These are phyloP conservation scores for Aegilops speltoides DNA, from an alignment of 176 grass and related monocot genomes.

Conservation along the genomic window DNA sequence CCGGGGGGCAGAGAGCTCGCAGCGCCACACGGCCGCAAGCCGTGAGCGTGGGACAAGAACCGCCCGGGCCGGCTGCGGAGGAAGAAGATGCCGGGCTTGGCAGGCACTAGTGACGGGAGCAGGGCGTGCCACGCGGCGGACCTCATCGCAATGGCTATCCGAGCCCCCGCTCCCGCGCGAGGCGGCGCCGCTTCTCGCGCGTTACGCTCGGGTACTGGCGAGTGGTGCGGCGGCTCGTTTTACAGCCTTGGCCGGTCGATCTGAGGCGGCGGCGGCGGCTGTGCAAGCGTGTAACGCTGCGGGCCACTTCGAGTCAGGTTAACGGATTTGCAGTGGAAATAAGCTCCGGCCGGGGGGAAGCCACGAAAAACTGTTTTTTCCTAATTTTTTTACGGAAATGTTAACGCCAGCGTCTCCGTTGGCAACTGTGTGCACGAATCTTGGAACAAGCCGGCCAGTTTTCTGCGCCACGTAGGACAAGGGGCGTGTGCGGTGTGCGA, in stretches of 20 bases:
- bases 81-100: neutral
- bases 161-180: neutral
- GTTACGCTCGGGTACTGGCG: neutral
- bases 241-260: neutral
- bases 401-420: too few relatives aligned
- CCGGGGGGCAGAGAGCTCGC: slow-evolving; percentile 15
- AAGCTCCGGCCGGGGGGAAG: too few relatives aligned
- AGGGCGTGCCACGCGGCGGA: slow-evolving; percentile 25
- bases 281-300: neutral
- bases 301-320: too few relatives aligned
- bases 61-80: neutral
- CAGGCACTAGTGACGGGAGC: neutral
- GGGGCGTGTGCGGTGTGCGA: too few relatives aligned
- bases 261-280: neutral
- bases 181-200: neutral
- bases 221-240: neutral
- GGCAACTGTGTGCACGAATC: too few relatives aligned
- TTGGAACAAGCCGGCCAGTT: too few relatives aligned
- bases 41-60: neutral
- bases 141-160: slow-evolving; percentile 34
- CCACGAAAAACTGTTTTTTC: too few relatives aligned
- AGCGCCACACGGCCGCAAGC: neutral
- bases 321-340: too few relatives aligned
- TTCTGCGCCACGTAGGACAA: too few relatives aligned
- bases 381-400: too few relatives aligned